Conservation (phyloP, 2,329 filamentous ascomycete species). For the Plectosphaerella plurivora region DNA sequence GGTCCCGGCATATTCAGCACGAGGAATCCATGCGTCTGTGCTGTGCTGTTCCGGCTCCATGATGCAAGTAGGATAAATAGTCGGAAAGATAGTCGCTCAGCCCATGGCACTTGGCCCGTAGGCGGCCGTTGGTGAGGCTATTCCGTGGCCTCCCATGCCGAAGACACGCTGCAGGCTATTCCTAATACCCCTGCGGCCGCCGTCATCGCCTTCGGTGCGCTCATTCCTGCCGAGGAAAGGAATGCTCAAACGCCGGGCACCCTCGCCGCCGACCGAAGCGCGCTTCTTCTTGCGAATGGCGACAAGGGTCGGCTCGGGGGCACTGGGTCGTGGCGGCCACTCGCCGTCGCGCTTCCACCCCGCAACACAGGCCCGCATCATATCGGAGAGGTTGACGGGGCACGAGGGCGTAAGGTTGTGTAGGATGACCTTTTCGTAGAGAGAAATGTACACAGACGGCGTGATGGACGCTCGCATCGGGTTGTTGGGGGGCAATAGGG, state of each 20-base stretch:
- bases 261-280: constrained; percentile 12
- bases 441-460: constrained; percentile 68
- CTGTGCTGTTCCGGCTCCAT: too few species aligned
- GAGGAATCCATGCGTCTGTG: too few species aligned
- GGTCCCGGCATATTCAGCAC: too few species aligned
- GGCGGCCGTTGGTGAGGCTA: neutral
- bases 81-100: neutral
- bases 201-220: constrained; percentile 23
- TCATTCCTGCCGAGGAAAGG: constrained; percentile 36
- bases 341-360: constrained; percentile 93
- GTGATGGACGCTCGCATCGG: constrained; percentile 74
- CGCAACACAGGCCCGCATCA: constrained; percentile 74
- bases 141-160: constrained; percentile 26
- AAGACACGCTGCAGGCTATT: constrained; percentile 42
- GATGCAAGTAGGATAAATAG: too few species aligned
- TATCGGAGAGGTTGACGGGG: constrained; percentile 80
- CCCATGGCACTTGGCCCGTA: neutral
- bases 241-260: constrained; percentile 40
- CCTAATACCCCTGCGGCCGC: constrained; percentile 34
- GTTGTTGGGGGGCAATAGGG: constrained; percentile 69
- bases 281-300: constrained; percentile 35
- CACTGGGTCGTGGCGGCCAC: constrained; percentile 69
- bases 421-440: constrained; percentile 85
- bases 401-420: constrained; percentile 78
- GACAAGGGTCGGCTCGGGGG: constrained; percentile 35